These are phyloP conservation scores for Myxozyma nipponensis DNA, from an alignment of 805 yeast genomes.

Conservation along the genomic window DNA sequence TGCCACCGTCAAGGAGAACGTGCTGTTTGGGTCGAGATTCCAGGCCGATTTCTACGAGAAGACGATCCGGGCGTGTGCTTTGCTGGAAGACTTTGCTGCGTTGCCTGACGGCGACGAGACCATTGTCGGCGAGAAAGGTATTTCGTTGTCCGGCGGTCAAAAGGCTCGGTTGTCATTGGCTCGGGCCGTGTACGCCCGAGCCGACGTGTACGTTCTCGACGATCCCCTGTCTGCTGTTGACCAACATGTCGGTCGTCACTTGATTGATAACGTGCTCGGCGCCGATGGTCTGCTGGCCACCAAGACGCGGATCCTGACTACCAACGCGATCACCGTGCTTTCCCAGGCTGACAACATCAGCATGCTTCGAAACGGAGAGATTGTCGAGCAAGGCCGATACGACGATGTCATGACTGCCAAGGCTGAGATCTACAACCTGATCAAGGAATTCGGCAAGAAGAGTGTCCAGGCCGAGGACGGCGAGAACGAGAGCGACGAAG, in stretches of 20 bases:
- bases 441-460: conserved; percentile 31
- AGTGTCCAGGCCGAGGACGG: conserved; percentile 16
- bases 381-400: conserved; percentile 39
- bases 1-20: conserved; percentile 86
- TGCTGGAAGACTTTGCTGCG: conserved; percentile 68
- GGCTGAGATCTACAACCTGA: conserved; percentile 25
- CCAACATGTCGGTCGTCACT: conserved; percentile 89
- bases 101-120: conserved; percentile 89
- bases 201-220: conserved; percentile 85
- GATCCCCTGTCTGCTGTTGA: conserved; percentile 96
- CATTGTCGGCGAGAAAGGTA: conserved; percentile 95
- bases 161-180: conserved; percentile 94
- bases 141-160: conserved; percentile 94
- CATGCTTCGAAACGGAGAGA: conserved; percentile 53
- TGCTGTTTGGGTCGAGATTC: conserved; percentile 79
- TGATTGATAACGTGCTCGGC: conserved; percentile 79
- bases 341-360: conserved; percentile 68
- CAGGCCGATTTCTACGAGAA: conserved; percentile 77
- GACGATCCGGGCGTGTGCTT: conserved; percentile 85
- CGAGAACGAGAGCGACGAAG: conserved; percentile 4
- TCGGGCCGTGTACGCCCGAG: conserved; percentile 91
- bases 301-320: conserved; percentile 75
- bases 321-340: conserved; percentile 80
- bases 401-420: conserved; percentile 29
- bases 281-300: conserved; percentile 69